phyloP scores from a whole-genome alignment of 345 rosid species.

The Brassica incana region DNA sequence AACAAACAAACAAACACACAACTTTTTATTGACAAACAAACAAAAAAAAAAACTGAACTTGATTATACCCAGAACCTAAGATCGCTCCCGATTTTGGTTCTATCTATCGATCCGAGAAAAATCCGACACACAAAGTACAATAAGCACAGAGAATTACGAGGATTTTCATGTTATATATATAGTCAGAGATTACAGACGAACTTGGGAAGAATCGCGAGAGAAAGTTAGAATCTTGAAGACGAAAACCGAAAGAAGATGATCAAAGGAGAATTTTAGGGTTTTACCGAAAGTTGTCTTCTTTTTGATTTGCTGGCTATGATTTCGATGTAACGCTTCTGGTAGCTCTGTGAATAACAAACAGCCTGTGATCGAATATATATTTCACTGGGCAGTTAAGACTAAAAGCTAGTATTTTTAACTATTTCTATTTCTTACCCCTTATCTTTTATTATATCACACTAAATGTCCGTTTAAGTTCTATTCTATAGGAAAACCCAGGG shows the following conservation, averaged over 20 bases:
- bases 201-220: not conserved
- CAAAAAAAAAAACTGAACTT: not conserved
- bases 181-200: constrained; percentile 1
- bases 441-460: not conserved
- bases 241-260: not conserved
- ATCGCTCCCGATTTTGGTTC: not conserved
- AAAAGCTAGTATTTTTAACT: not conserved
- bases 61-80: not conserved
- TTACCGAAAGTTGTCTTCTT: constrained; percentile 12
- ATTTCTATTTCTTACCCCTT: constrained; percentile 15
- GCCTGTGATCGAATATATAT: not conserved
- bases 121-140: not conserved
- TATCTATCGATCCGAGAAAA: constrained; percentile 6
- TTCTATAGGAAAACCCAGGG: not conserved
- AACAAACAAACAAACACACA: not conserved
- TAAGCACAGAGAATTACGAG: not conserved
- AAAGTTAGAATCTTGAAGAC: not conserved
- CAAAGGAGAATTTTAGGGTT: not conserved
- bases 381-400: not conserved
- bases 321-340: not conserved
- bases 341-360: not conserved
- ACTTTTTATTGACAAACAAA: not conserved
- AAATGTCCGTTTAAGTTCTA: not conserved
- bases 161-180: too few species aligned
- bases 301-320: not conserved